A percentile compares a stretch with the other conserved stretches of the same genome.
phyloP scores from a whole-genome alignment of 495 filamentous ascomycete species.

The Apodospora peruviana region DNA sequence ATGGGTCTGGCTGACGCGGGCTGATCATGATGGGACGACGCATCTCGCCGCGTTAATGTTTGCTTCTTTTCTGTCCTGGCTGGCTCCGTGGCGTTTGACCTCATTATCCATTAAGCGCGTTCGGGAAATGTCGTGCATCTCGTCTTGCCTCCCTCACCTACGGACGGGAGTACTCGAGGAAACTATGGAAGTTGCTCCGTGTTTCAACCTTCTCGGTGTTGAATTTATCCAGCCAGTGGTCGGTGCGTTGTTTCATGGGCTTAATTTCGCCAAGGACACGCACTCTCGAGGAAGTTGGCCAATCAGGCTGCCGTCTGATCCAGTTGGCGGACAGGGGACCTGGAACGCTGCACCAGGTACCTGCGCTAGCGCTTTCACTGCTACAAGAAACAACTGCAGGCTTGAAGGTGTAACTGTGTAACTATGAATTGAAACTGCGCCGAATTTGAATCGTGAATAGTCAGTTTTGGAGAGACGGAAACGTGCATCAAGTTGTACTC shows the following conservation, averaged over 20 bases:
- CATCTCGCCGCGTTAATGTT: too few relatives aligned
- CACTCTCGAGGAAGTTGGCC: not conserved
- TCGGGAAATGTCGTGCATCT: too few relatives aligned
- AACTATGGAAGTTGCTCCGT: not conserved
- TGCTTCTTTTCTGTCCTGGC: too few relatives aligned
- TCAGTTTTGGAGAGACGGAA: too few relatives aligned
- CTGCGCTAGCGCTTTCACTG: not conserved
- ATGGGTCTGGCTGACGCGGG: too few relatives aligned
- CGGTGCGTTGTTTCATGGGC: conserved; percentile 6
- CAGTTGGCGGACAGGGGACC: not conserved
- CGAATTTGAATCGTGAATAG: too few relatives aligned
- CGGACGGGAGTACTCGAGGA: too few relatives aligned
- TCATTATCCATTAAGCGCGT: too few relatives aligned
- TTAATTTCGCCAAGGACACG: conserved; percentile 1
- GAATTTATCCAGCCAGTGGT: conserved; percentile 4
- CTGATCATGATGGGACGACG: too few relatives aligned
- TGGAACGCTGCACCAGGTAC: not conserved
- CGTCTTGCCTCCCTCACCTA: too few relatives aligned
- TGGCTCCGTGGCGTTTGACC: too few relatives aligned
- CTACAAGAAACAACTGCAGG: not conserved
- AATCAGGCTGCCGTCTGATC: not conserved
- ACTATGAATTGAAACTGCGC: not conserved
- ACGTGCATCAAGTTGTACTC: too few relatives aligned
- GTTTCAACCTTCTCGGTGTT: conserved; percentile 7
- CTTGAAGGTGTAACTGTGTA: not conserved